Evolutionary conservation across 2,329 filamentous ascomycete genomes (phyloP), one percentile per base, ranked within the genome.

Genomic region (Xylariales sp.): DNA sequence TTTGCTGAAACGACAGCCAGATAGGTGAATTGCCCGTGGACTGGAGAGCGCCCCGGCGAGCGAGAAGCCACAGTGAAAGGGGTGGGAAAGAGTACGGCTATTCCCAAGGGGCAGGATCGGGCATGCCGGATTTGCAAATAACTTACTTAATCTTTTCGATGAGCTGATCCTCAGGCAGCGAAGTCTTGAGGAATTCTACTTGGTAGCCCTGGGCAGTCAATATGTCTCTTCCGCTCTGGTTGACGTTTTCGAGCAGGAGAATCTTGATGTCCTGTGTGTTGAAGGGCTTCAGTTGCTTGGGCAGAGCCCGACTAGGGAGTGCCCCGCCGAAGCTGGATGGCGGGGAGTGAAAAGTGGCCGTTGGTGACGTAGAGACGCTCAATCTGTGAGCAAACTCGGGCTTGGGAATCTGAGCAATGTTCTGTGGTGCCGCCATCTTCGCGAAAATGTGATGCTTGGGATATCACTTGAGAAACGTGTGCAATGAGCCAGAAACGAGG

Each of bases 231-330:
- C 93, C 93, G 17, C 88, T 88, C 65, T 88, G 72, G 62, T 98
- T 98, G 57, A 98, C 87, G 65, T 97, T 98, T 62, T 98, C 93
- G 21, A 98, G 72, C 14, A 98, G 75, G 40, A 98, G 69, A 40
- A 98, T 95, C 70, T 96, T 97, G 67, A 98, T 89, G 59, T 97
- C 91, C 57, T 91, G 82, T 16, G 89, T 93, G 59, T 91, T 84
- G 67, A 98, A 98, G 13, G 93, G 93, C 70, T 96, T 96, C 51
- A 98, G 70, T 50, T 84, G 84, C 67, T 95, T 96, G 8, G 69
- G 57, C 29, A 68, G 64, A 24, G 62, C 61, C 28, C 60, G 62
- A 49, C 63, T 65, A 42, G 52, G 60, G 33, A 68, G 59, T 38
- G 59, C 67, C 46, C 65, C 63, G 48, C 73, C 69, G 65, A 76